Percentiles rank a stretch among this genome's conserved stretches.
Conservation (phyloP, 257 asterid genomes). For the Coffea eugenioides region DNA sequence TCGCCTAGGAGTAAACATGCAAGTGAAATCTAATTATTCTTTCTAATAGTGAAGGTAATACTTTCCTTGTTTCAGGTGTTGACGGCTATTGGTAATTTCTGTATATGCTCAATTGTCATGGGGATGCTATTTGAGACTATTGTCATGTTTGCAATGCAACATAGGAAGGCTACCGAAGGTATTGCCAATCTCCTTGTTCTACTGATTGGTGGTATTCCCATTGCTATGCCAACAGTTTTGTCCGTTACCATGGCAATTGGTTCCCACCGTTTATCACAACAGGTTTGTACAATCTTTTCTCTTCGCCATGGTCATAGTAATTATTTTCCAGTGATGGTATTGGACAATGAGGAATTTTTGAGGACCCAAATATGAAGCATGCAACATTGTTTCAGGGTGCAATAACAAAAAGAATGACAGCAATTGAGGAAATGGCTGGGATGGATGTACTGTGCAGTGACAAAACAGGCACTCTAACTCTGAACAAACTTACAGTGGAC, state of each 20-base stretch:
- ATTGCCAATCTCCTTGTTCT: conserved; percentile 41
- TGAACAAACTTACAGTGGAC: conserved; percentile 42
- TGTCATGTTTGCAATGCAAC: conserved; percentile 29
- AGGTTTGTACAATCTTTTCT: conserved; percentile 14
- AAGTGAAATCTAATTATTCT: background rate
- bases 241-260: conserved; percentile 47
- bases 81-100: conserved; percentile 41
- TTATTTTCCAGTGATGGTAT: background rate
- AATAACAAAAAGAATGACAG: conserved; percentile 42
- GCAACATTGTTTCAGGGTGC: conserved; percentile 33
- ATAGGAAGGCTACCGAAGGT: conserved; percentile 22
- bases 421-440: conserved; percentile 49
- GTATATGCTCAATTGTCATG: conserved; percentile 42
- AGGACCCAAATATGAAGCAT: conserved; percentile 5
- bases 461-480: conserved; percentile 42
- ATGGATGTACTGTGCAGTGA: conserved; percentile 49
- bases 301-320: background rate
- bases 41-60: background rate
- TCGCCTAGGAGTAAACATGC: background rate
- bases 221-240: conserved; percentile 46
- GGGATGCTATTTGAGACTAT: conserved; percentile 36
- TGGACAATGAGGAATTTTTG: background rate
- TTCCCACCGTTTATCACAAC: conserved; percentile 40
- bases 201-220: conserved; percentile 42
- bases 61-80: conserved; percentile 27